Percentiles rank a stretch among this genome's conserved stretches.
Conservation (phyloP, 1,284 basidiomycete species). For the Farysia itapuensis region DNA sequence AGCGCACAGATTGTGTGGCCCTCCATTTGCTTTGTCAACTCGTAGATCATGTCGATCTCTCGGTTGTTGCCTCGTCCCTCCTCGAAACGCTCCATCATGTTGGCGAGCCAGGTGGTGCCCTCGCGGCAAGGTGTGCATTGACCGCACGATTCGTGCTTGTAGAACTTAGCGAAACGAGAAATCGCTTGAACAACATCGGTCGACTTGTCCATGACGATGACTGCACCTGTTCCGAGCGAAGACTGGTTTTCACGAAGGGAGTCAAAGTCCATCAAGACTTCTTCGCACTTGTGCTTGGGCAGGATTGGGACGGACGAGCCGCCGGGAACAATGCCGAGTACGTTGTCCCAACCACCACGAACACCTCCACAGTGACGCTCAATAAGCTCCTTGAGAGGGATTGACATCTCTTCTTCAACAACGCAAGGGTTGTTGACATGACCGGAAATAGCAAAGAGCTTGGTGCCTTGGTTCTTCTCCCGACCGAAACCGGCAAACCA, state of each 20-base stretch:
- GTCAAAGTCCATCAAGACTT: slow-evolving; percentile 85
- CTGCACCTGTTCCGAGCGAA: slow-evolving; percentile 93
- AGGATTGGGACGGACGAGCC: slow-evolving; percentile 94
- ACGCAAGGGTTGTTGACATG: slow-evolving; percentile 99
- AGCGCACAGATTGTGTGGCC: slow-evolving; percentile 84
- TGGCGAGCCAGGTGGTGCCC: slow-evolving; percentile 64
- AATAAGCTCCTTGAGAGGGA: slow-evolving; percentile 86
- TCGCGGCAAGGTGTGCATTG: slow-evolving; percentile 97
- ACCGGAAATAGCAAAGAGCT: slow-evolving; percentile 90
- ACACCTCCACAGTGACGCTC: slow-evolving; percentile 97
- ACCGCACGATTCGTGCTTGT: slow-evolving; percentile 95
- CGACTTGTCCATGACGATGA: slow-evolving; percentile 98
- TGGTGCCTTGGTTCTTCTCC: slow-evolving; percentile 91
- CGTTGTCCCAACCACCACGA: slow-evolving; percentile 91
- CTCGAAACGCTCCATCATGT: slow-evolving; percentile 66
- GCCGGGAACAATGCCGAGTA: slow-evolving; percentile 90
- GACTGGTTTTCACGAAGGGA: slow-evolving; percentile 92
- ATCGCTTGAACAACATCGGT: slow-evolving; percentile 85
- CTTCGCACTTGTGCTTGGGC: slow-evolving; percentile 66
- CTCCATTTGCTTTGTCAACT: slow-evolving; percentile 80
- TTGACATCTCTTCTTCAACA: slow-evolving; percentile 98
- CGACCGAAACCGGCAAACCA: slow-evolving; percentile 95
- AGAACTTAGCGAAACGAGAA: slow-evolving; percentile 74
- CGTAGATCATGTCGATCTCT: slow-evolving; percentile 84
- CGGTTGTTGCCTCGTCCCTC: slow-evolving; percentile 85